Percentiles rank a stretch among this genome's conserved stretches.
phyloP scores from a whole-genome alignment of 1,284 basidiomycete genomes.

The Papiliotrema flavescens region DNA sequence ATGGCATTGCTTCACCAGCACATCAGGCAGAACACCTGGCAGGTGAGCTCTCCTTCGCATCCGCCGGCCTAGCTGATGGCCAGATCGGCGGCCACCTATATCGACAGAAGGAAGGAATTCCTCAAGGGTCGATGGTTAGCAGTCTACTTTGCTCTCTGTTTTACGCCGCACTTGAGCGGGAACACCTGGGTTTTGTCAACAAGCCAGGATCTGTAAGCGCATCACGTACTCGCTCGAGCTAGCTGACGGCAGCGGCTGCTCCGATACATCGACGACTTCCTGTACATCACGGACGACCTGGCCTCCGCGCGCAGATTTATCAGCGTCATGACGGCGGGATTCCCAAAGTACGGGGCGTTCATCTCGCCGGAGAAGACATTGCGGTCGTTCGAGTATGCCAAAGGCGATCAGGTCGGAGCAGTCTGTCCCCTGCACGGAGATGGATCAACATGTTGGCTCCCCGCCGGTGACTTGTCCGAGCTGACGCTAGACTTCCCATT shows the following conservation, averaged over 20 bases:
- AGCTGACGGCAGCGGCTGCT: constrained; percentile 62
- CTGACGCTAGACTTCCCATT: constrained; percentile 70
- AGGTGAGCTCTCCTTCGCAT: constrained; percentile 53
- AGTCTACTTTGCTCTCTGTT: constrained; percentile 87
- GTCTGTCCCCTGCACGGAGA: constrained; percentile 11
- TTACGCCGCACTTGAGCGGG: constrained; percentile 82
- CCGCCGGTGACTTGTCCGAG: not conserved
- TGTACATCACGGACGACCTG: constrained; percentile 74
- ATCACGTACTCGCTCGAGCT: not conserved
- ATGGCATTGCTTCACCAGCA: constrained; percentile 79
- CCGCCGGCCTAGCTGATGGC: not conserved
- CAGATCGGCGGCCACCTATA: constrained; percentile 36
- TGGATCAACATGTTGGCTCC: constrained; percentile 10
- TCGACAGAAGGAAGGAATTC: constrained; percentile 83
- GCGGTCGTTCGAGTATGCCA: constrained; percentile 48
- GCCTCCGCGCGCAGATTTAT: constrained; percentile 68
- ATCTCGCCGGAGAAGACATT: constrained; percentile 85
- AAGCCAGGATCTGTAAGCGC: constrained; percentile 61
- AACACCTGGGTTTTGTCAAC: constrained; percentile 59
- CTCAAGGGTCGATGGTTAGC: constrained; percentile 90
- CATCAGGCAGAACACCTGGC: constrained; percentile 86
- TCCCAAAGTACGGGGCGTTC: constrained; percentile 88
- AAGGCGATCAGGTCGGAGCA: constrained; percentile 19
- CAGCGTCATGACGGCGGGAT: constrained; percentile 73
- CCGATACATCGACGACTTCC: constrained; percentile 89